These are phyloP conservation scores for Pleurotus tuber-regium DNA, from an alignment of 768 basidiomycete species.

Conservation along the genomic window DNA sequence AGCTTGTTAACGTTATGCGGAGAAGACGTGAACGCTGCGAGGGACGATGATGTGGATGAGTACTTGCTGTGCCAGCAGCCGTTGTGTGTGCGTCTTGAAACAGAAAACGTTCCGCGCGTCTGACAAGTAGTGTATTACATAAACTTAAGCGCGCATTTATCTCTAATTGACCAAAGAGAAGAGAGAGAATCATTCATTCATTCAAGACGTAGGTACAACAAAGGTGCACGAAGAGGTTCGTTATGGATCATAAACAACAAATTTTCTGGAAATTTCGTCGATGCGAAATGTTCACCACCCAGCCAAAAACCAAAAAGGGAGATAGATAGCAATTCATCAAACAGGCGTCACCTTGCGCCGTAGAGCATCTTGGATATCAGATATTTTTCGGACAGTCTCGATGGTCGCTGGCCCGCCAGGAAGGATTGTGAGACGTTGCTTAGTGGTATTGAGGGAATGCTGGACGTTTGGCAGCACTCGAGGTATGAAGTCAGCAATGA, in stretches of 20 bases:
- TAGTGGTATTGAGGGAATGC: constrained; percentile 71
- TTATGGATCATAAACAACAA: constrained; percentile 7
- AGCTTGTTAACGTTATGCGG: not conserved
- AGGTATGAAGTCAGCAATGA: constrained; percentile 79
- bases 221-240: constrained; percentile 12
- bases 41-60: constrained; percentile 6
- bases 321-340: constrained; percentile 11
- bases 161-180: no score
- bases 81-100: constrained; percentile 7
- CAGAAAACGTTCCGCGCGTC: constrained; percentile 5
- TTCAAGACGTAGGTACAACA: constrained; percentile 10
- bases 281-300: not conserved
- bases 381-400: constrained; percentile 67
- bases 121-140: no score
- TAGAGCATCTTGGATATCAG: constrained; percentile 75
- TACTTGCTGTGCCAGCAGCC: constrained; percentile 18
- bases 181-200: not conserved
- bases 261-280: not conserved
- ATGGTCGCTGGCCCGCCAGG: constrained; percentile 67
- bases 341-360: constrained; percentile 38
- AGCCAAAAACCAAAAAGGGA: constrained; percentile 11
- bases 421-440: constrained; percentile 75
- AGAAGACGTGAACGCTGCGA: constrained; percentile 7
- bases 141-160: no score
- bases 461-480: constrained; percentile 82